Conservation (phyloP, 441 rosid species). For the Erodium chrysanthum region DNA sequence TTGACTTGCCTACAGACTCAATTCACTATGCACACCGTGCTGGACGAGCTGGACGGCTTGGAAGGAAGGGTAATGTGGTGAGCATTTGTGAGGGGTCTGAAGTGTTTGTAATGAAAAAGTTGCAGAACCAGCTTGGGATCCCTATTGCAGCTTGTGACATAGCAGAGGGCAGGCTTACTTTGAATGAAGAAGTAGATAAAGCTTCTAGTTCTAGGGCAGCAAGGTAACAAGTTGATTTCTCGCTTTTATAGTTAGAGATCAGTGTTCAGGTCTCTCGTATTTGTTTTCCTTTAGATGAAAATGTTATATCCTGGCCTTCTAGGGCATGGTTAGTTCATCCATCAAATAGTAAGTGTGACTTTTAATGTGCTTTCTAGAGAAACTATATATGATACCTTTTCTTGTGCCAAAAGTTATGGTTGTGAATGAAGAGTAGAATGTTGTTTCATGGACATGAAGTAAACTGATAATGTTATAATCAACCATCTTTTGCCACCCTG, state of each 20-base stretch:
- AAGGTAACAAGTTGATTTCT: background rate
- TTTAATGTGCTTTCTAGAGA: background rate
- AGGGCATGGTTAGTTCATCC: background rate
- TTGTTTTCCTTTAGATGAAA: background rate
- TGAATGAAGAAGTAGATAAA: constrained; percentile 34
- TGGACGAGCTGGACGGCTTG: constrained; percentile 75
- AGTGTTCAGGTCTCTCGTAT: background rate
- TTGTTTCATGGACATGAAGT: background rate
- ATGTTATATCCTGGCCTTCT: too few species aligned
- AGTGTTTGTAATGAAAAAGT: constrained; percentile 70
- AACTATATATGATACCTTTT: background rate
- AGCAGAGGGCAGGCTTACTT: constrained; percentile 65
- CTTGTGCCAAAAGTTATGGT: background rate
- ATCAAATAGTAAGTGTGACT: background rate
- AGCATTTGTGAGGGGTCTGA: constrained; percentile 69
- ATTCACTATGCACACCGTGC: constrained; percentile 78
- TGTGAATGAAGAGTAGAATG: too few species aligned
- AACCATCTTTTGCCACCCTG: too few species aligned
- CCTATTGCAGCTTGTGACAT: constrained; percentile 56
- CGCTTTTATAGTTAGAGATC: background rate
- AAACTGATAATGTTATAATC: too few species aligned
- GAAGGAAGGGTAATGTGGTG: constrained; percentile 73
- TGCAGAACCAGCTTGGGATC: constrained; percentile 72
- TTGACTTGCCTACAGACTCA: constrained; percentile 64
- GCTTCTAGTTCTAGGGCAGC: background rate